Conservation (phyloP, 495 filamentous ascomycete species). For the Viridothelium virens region DNA sequence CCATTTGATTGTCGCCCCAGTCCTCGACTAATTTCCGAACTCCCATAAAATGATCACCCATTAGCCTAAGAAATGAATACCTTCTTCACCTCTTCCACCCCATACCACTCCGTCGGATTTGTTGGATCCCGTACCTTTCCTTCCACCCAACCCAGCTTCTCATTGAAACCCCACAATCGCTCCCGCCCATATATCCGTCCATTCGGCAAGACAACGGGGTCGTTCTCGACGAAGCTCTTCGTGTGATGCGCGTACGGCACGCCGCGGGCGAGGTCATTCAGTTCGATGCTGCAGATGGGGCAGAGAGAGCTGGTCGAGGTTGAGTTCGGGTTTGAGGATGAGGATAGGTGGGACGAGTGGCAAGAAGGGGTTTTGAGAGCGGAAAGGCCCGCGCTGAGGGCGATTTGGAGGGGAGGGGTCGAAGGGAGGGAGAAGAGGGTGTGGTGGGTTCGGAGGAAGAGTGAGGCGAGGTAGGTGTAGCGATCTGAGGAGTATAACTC, state of each 20-base stretch:
- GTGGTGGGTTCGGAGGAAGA: constrained; percentile 82
- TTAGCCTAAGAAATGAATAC: constrained; percentile 68
- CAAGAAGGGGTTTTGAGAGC: constrained; percentile 94
- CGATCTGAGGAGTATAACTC: constrained; percentile 62
- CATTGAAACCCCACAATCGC: constrained; percentile 64
- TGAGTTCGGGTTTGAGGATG: constrained; percentile 52
- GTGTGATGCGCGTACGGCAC: constrained; percentile 92
- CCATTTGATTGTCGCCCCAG: background rate
- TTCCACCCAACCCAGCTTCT: constrained; percentile 56
- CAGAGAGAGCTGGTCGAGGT: constrained; percentile 53
- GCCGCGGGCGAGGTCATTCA: constrained; percentile 80
- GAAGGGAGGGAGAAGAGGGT: constrained; percentile 74
- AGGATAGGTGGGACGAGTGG: constrained; percentile 57
- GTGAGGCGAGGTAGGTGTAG: constrained; percentile 68
- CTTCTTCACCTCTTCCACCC: constrained; percentile 60
- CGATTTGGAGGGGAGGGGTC: constrained; percentile 81
- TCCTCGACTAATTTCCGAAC: too few relatives aligned
- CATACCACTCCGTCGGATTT: constrained; percentile 56
- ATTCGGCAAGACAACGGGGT: constrained; percentile 82
- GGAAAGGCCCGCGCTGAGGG: constrained; percentile 82
- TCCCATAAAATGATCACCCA: too few relatives aligned
- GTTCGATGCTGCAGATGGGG: constrained; percentile 89
- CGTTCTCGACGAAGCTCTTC: constrained; percentile 82
- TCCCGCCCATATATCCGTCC: constrained; percentile 74
- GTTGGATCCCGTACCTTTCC: constrained; percentile 73